Evolutionary conservation across 139 green algal genomes (phyloP).

Genomic region (Raphidocelis subcapitata): DNA sequence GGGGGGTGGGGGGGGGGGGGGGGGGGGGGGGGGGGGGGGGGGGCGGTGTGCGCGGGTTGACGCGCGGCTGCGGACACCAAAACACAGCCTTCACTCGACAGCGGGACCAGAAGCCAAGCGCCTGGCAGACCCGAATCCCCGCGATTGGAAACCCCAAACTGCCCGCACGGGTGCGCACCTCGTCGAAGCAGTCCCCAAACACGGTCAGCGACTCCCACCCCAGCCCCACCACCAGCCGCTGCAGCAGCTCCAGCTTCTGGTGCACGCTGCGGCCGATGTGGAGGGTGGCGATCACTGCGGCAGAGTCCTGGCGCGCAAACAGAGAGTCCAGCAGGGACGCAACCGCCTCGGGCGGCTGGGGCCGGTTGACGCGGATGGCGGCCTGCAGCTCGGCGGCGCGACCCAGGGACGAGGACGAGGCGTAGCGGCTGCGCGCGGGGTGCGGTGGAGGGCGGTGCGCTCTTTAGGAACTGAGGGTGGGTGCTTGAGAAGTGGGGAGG

Average conservation of each 20-base stretch:
- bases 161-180: conserved; percentile 35
- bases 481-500: too few species aligned
- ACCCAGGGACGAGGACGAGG: conserved; percentile 21
- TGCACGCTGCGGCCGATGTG: conserved; percentile 45
- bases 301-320: conserved; percentile 47
- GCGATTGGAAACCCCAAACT: not conserved
- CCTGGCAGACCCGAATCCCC: too few species aligned
- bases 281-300: conserved; percentile 52
- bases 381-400: conserved; percentile 56
- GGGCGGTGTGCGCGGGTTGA: too few species aligned
- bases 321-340: conserved; percentile 31
- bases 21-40: too few species aligned
- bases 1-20: too few species aligned
- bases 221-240: conserved; percentile 62
- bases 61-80: too few species aligned
- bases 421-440: not conserved
- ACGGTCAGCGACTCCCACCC: conserved; percentile 82
- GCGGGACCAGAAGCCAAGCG: too few species aligned
- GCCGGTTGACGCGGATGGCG: conserved; percentile 68
- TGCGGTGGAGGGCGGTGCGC: too few species aligned
- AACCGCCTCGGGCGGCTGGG: conserved; percentile 53
- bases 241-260: conserved; percentile 88
- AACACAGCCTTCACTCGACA: too few species aligned
- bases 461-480: too few species aligned
- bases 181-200: conserved; percentile 93